phyloP scores from a whole-genome alignment of 306 rosid species.

The Rosa lucieae region DNA sequence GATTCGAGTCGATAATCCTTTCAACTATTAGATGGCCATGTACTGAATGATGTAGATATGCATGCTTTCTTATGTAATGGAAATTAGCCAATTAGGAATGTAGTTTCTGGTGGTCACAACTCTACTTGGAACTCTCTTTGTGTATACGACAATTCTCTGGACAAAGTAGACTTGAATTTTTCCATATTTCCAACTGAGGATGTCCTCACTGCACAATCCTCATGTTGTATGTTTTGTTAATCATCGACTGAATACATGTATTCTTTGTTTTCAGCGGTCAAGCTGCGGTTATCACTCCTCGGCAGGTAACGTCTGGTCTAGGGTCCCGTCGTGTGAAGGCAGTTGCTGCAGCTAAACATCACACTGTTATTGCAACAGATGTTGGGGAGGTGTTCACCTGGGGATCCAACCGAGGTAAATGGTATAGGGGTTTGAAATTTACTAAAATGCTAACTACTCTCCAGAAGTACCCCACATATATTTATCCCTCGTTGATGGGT shows the following conservation, averaged over 20 bases:
- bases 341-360: slow-evolving; percentile 98
- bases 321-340: slow-evolving; percentile 84
- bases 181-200: neutral
- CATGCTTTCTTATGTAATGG: neutral
- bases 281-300: slow-evolving; percentile 99
- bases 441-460: neutral
- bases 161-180: neutral
- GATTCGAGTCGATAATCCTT: neutral
- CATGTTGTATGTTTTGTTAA: neutral
- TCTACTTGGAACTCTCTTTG: neutral
- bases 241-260: slow-evolving; percentile 29
- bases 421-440: neutral
- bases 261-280: slow-evolving; percentile 78
- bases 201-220: neutral
- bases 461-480: neutral
- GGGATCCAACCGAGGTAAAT: slow-evolving; percentile 99
- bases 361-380: slow-evolving; percentile 84
- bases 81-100: neutral
- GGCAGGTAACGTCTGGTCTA: slow-evolving; percentile 83
- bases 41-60: no score
- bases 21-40: neutral
- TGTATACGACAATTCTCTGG: neutral
- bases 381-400: slow-evolving; percentile 96
- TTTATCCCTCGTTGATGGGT: neutral
- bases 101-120: neutral